A percentile compares a stretch with the other conserved stretches of the same genome.
Conservation (phyloP, 305 asterid genomes). For the Solanum hybrid region DNA sequence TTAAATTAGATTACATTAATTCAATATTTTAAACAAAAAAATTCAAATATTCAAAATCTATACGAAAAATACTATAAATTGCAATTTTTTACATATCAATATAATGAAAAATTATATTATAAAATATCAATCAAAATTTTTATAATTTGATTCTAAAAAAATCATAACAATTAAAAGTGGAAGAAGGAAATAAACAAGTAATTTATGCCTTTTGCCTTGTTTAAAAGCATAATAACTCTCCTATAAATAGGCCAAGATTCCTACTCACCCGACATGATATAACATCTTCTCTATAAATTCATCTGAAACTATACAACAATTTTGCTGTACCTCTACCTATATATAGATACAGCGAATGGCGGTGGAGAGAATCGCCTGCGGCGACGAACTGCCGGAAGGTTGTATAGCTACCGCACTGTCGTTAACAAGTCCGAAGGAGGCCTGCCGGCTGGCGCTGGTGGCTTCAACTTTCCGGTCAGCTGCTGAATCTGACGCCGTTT, state of each 20-base stretch:
- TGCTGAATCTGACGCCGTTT: constrained; percentile 60
- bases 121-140: too few species aligned
- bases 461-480: constrained; percentile 48
- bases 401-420: constrained; percentile 55
- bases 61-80: too few species aligned
- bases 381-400: constrained; percentile 33
- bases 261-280: background rate
- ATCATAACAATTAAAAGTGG: too few species aligned
- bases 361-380: constrained; percentile 24
- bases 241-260: background rate
- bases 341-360: constrained; percentile 19
- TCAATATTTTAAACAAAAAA: too few species aligned
- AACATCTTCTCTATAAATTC: background rate
- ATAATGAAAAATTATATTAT: too few species aligned
- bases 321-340: background rate
- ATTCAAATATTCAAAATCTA: too few species aligned
- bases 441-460: constrained; percentile 49
- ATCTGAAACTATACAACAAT: background rate
- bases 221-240: background rate
- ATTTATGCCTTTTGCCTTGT: background rate
- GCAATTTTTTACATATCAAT: background rate
- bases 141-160: too few species aligned
- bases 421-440: constrained; percentile 62
- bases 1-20: too few species aligned
- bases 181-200: rapidly evolving